Base-by-base conservation (phyloP, 805 yeast species). In the Schwanniomyces yamadae region DNA sequence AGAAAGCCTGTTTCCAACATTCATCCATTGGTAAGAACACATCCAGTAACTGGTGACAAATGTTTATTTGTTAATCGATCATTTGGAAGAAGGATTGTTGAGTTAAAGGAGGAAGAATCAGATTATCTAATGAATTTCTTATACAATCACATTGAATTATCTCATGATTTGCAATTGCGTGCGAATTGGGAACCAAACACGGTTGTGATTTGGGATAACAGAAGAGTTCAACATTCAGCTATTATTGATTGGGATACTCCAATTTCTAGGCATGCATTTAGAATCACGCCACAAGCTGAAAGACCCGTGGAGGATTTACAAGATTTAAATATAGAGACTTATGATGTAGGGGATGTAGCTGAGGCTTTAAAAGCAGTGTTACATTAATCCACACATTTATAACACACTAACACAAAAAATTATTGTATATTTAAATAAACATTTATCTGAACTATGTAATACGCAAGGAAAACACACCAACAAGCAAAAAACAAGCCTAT, bases 211-310 rank as follows among this genome's bases (percentile, higher is more conserved):
- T 65, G 69, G 66, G 71, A 65, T 37, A 65, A 65, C 49, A 57
- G 70, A 51, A 51, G 63, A 39, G 63, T 60, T 13, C 42, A 46
- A 9, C 69, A 64, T 45, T 47, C 65, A 21, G 69, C 71, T 6
- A 52, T 57, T 21, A 45, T 55, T 32, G 71, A 64, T 50, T 63
- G 66, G 61, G 58, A 56, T 27, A 39, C 49, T 15, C 53, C 55
- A 3, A 45, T 46, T 17, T 45, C 59, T 3, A 60, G 71, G 46
- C 61, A 58, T 34, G 66, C 66, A 5, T 57, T 57, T 35, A 48
- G 71, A 38, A 49, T 62, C 31, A 63, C 71, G 19, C 67, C 70
- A 3, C 66, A 60, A 43, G 69, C 64, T 12, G 71, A 65, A 41
- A 50, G 67, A 39, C 69, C 69, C 3, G 55, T 64, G 12, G 54